phyloP scores from a whole-genome alignment of 2,329 filamentous ascomycete genomes.

The Aspergillus sergii region DNA sequence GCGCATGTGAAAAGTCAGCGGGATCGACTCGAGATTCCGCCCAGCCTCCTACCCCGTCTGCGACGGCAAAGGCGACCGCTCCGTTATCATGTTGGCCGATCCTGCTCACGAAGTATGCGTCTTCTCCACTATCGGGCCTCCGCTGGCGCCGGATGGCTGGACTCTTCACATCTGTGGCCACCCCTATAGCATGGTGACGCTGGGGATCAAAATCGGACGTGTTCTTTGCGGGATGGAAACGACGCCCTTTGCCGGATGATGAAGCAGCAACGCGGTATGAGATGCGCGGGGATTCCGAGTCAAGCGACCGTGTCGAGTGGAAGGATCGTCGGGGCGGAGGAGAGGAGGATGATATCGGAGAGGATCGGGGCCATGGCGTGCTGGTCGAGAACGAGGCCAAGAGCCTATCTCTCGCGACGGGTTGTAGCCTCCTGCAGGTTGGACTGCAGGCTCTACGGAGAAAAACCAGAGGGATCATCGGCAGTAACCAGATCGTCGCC shows the following conservation, averaged over 20 bases:
- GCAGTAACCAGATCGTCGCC: slow-evolving; percentile 26
- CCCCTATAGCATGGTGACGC: slow-evolving; percentile 39
- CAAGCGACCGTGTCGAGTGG: slow-evolving; percentile 31
- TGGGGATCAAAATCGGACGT: slow-evolving; percentile 71
- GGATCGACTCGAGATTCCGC: slow-evolving; percentile 89
- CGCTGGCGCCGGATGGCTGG: slow-evolving; percentile 61
- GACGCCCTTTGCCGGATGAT: slow-evolving; percentile 71
- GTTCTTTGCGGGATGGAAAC: slow-evolving; percentile 69
- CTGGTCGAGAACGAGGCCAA: slow-evolving; percentile 20
- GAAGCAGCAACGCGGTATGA: slow-evolving; percentile 74
- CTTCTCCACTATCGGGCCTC: slow-evolving; percentile 82
- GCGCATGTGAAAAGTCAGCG: slow-evolving; percentile 88
- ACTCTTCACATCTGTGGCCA: slow-evolving; percentile 34
- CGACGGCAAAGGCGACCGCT: slow-evolving; percentile 78
- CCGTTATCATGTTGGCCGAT: slow-evolving; percentile 63
- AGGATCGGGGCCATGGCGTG: slow-evolving; percentile 13
- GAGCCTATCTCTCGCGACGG: slow-evolving; percentile 26
- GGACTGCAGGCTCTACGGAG: slow-evolving; percentile 36
- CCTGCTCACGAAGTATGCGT: slow-evolving; percentile 89
- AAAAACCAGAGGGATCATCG: slow-evolving; percentile 36
- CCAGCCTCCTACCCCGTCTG: slow-evolving; percentile 96
- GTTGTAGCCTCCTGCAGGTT: slow-evolving; percentile 36
- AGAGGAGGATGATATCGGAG: slow-evolving; percentile 13
- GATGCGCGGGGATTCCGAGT: slow-evolving; percentile 45
- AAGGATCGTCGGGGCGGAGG: slow-evolving; percentile 20